Base-by-base conservation (phyloP, 495 filamentous ascomycete genomes). In the Aspergillus haitiensis region DNA sequence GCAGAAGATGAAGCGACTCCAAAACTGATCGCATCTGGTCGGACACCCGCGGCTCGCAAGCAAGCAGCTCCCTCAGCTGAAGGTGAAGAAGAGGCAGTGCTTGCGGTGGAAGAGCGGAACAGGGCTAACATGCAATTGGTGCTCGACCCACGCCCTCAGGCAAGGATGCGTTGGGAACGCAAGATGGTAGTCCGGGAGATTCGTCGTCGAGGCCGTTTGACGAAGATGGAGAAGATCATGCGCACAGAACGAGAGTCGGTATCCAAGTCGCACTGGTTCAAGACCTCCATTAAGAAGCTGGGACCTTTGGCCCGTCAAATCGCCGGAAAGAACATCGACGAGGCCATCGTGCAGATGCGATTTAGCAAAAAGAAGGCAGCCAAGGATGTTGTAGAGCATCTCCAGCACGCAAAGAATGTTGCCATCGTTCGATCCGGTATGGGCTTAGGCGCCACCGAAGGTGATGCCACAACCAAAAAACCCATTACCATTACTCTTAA, bases 361-460 rank as follows among this genome's bases (percentile, higher is more conserved):
- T 97, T 92, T 75, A 91, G 86, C 73, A 89, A 90, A 82, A 98
- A 98, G 85, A 93, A 91, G 81, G 90, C 85, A 50, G 91, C 94
- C 10, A 79, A 81, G 68, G 90, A 96, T 66, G 88, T 97, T 12
- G 70, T 81, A 56, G 82, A 81, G 63, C 89, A 94, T 73, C 78
- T 98, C 15, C 80, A 91, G 70, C 74, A 86, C 53, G 92, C 94
- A 7, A 83, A 86, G 59, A 87, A 93, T 68, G 72, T 83, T 64
- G 94, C 94, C 50, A 76, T 96, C 58, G 88, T 89, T 51, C 80
- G 78, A 68, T 79, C 83, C 51, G 90, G 89, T 44, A 98, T 98
- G 94, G 92, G 91, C 10, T 74, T 96, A n/a, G 86, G 88, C 42
- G 69, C 63, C 48, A 42, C 51, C 18, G 60, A 60, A 49, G 53